phyloP scores from a whole-genome alignment of 2,329 filamentous ascomycete genomes.

The Orbilia quercus region DNA sequence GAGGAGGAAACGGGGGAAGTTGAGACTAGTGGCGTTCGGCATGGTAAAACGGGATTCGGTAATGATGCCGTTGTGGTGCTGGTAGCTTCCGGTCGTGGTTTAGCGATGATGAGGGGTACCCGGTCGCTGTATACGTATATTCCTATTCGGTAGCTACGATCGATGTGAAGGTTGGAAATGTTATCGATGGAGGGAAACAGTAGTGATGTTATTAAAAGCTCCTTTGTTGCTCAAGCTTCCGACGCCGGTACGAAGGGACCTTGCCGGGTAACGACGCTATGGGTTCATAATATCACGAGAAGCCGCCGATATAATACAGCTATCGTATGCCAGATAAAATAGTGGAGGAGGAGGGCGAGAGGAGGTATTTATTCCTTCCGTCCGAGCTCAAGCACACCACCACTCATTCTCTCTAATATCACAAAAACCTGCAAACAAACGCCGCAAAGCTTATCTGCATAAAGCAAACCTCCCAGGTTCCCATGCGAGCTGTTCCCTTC shows the following conservation, averaged over 20 bases:
- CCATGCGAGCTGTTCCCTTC: background rate
- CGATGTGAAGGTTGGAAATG: background rate
- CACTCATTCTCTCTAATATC: background rate
- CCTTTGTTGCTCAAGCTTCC: background rate
- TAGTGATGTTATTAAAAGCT: too few relatives aligned
- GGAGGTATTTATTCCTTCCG: constrained; percentile 21
- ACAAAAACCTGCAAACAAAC: background rate
- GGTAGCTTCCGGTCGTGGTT: constrained; percentile 14
- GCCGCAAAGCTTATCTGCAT: constrained; percentile 17
- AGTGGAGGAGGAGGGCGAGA: background rate
- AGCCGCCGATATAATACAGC: background rate
- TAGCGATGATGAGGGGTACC: constrained; percentile 2
- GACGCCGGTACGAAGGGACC: background rate
- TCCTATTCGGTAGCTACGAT: too few relatives aligned
- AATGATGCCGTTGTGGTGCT: background rate
- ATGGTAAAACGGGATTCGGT: constrained; percentile 8
- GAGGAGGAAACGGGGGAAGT: constrained; percentile 54
- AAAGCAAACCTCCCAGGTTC: constrained; percentile 5
- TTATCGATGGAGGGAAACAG: too few relatives aligned
- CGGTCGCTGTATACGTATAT: background rate
- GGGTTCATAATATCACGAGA: background rate
- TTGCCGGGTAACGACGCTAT: background rate
- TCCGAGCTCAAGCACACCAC: constrained; percentile 4
- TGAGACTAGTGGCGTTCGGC: constrained; percentile 37
- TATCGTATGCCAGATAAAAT: constrained; percentile 1